Evolutionary conservation across 1,284 basidiomycete species (phyloP).

Genomic region (Pseudozyma thailandica): DNA sequence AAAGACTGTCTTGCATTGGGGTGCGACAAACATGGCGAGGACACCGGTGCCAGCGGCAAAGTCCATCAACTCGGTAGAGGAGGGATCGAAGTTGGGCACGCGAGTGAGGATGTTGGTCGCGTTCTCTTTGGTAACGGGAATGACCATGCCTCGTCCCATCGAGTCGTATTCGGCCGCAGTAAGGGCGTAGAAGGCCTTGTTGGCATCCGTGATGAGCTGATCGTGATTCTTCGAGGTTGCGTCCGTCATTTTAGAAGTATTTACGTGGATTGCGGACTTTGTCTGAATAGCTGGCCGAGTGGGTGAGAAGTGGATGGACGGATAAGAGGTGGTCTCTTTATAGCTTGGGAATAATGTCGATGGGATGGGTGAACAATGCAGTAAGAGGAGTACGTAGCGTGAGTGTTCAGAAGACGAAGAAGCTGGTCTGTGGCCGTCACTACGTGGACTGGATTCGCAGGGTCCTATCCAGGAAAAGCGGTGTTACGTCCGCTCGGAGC

Average conservation of each 20-base stretch:
- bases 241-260: slow-evolving; percentile 18
- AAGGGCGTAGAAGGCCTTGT: slow-evolving; percentile 45
- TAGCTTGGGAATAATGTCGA: too few relatives aligned
- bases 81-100: slow-evolving; percentile 15
- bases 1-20: slow-evolving; percentile 26
- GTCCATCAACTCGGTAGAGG: slow-evolving; percentile 30
- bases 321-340: too few relatives aligned
- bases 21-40: slow-evolving; percentile 38
- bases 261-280: too few relatives aligned
- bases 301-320: not conserved
- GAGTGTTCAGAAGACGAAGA: not conserved
- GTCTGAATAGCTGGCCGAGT: not conserved
- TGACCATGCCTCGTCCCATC: slow-evolving; percentile 31
- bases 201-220: slow-evolving; percentile 34
- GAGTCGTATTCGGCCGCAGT: slow-evolving; percentile 49
- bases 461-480: slow-evolving; percentile 8
- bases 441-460: too few relatives aligned
- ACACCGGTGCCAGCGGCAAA: slow-evolving; percentile 46
- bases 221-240: slow-evolving; percentile 1
- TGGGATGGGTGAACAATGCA: too few relatives aligned
- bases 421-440: not conserved
- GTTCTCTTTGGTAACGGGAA: slow-evolving; percentile 34
- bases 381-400: too few relatives aligned
- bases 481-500: slow-evolving; percentile 15
- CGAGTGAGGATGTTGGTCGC: slow-evolving; percentile 40